Conservation (phyloP, 257 asterid species). For the Knoxia roxburghii region DNA sequence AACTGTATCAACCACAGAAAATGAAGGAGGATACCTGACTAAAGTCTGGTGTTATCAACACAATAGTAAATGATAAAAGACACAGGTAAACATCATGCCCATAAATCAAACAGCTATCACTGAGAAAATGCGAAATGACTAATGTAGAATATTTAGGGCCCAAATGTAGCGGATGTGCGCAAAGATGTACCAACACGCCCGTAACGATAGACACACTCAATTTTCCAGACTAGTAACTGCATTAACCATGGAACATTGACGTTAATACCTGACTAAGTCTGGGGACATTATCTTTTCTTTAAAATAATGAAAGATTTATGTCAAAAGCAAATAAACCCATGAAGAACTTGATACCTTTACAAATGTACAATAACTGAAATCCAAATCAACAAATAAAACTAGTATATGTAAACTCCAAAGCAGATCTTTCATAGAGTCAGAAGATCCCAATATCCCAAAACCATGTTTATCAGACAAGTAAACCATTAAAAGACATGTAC, state of each 20-base stretch:
- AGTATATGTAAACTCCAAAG: not conserved
- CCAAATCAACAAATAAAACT: not conserved
- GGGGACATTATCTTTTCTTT: not conserved
- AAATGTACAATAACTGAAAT: not conserved
- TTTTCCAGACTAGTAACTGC: slow-evolving; percentile 34
- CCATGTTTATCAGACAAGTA: too few relatives aligned
- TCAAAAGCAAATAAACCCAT: not conserved
- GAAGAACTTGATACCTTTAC: not conserved
- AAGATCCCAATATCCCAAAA: not conserved
- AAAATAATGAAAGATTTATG: not conserved
- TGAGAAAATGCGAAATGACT: too few relatives aligned
- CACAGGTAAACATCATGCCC: not conserved
- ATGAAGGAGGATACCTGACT: slow-evolving; percentile 52
- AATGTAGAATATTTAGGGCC: slow-evolving; percentile 3
- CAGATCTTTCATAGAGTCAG: not conserved
- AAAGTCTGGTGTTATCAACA: slow-evolving; percentile 28
- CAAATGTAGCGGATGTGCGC: slow-evolving; percentile 19
- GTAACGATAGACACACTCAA: slow-evolving; percentile 23
- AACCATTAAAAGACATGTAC: slow-evolving; percentile 5
- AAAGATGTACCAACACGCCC: not conserved
- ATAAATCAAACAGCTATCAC: not conserved
- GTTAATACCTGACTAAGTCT: slow-evolving; percentile 30
- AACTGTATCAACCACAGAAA: slow-evolving; percentile 50
- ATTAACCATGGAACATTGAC: slow-evolving; percentile 14
- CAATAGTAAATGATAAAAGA: not conserved